Evolutionary conservation across 441 rosid species (phyloP).

Genomic region (Raphanus hybrid): DNA sequence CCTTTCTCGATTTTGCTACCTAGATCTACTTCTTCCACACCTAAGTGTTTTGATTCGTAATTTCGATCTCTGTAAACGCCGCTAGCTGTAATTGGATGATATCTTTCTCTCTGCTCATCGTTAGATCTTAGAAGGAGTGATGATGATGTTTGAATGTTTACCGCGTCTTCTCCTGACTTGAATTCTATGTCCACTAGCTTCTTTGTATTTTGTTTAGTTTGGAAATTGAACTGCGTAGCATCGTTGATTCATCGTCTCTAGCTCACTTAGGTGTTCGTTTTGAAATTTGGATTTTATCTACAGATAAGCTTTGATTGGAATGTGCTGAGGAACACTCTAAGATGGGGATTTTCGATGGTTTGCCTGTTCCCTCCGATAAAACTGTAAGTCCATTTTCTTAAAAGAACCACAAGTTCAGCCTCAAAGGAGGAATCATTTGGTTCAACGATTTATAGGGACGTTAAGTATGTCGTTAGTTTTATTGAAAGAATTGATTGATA

Average conservation of each 20-base stretch:
- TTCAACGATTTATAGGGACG: neutral
- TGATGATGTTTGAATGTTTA: slow-evolving; percentile 32
- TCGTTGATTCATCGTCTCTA: neutral
- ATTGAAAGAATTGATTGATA: neutral
- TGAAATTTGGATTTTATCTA: slow-evolving; percentile 37
- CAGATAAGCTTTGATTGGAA: slow-evolving; percentile 36
- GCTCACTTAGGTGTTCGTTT: neutral
- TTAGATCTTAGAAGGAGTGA: slow-evolving; percentile 29
- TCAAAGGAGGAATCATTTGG: neutral
- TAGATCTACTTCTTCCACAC: slow-evolving; percentile 39
- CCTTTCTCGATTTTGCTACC: slow-evolving; percentile 15
- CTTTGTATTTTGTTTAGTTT: neutral
- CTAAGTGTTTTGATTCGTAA: slow-evolving; percentile 15
- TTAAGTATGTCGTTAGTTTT: slow-evolving; percentile 1
- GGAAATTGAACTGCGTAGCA: neutral
- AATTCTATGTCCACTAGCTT: slow-evolving; percentile 14
- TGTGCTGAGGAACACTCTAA: slow-evolving; percentile 39
- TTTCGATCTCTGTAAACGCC: neutral
- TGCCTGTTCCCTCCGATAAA: slow-evolving; percentile 93
- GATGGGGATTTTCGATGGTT: slow-evolving; percentile 88
- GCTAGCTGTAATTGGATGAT: slow-evolving; percentile 13
- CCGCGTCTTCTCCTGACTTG: slow-evolving; percentile 26
- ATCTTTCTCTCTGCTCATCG: slow-evolving; percentile 20
- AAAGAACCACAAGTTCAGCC: slow-evolving; percentile 2
- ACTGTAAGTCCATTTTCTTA: slow-evolving; percentile 53